Conservation (phyloP, 2,329 filamentous ascomycete species). For the Colletotrichum lupini region DNA sequence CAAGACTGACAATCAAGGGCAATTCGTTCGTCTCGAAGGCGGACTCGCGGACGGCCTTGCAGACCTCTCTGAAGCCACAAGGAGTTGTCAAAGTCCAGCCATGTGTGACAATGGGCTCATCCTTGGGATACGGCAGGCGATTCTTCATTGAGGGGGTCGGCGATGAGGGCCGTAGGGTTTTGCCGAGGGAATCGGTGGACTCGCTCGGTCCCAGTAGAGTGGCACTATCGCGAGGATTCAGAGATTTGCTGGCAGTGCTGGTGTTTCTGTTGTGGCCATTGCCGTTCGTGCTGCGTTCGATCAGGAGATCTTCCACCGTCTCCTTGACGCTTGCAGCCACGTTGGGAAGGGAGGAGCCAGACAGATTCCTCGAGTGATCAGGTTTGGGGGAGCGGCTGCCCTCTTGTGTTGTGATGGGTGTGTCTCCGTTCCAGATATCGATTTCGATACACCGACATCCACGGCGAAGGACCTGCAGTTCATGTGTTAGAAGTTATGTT, state of each 20-base stretch:
- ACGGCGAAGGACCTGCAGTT: slow-evolving; percentile 71
- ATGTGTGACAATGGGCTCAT: slow-evolving; percentile 85
- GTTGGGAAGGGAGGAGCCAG: slow-evolving; percentile 58
- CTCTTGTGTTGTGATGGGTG: slow-evolving; percentile 46
- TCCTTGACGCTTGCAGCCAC: slow-evolving; percentile 53
- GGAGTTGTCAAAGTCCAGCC: slow-evolving; percentile 85
- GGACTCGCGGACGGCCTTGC: slow-evolving; percentile 79
- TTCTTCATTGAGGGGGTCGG: slow-evolving; percentile 37
- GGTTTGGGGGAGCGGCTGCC: slow-evolving; percentile 51
- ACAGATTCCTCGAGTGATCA: slow-evolving; percentile 59
- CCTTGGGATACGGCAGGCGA: slow-evolving; percentile 48
- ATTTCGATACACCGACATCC: slow-evolving; percentile 94
- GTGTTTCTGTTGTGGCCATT: slow-evolving; percentile 51
- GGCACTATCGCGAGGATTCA: slow-evolving; percentile 37
- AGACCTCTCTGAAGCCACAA: slow-evolving; percentile 90
- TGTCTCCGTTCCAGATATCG: slow-evolving; percentile 88
- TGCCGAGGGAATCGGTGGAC: slow-evolving; percentile 42
- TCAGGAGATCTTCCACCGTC: slow-evolving; percentile 44
- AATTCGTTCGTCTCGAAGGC: slow-evolving; percentile 82
- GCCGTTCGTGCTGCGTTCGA: slow-evolving; percentile 35
- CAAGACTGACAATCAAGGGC: slow-evolving; percentile 90
- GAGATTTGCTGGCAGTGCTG: slow-evolving; percentile 49
- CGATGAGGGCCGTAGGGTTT: slow-evolving; percentile 30
- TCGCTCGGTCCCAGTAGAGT: slow-evolving; percentile 48
- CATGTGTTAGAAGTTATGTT: not conserved